Evolutionary conservation across 164 flowering plant species (phyloP).

Genomic region (Macadamia integrifolia): DNA sequence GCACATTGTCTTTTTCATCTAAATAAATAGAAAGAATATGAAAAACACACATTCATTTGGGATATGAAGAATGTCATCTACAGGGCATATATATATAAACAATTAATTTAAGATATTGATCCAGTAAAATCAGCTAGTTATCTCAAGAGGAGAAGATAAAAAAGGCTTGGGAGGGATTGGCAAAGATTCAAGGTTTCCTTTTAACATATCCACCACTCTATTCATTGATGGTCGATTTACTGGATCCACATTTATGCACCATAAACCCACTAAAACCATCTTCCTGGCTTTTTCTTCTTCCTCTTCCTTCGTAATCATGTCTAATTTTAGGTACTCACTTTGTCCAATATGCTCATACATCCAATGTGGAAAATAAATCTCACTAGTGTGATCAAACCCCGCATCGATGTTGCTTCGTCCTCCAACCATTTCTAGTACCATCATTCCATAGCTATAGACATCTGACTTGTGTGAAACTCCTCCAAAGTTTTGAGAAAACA

Average conservation of each 20-base stretch:
- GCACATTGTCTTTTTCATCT: too few species aligned
- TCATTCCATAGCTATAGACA: too few species aligned
- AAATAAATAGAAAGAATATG: too few species aligned
- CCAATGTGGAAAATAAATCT: slow-evolving; percentile 29
- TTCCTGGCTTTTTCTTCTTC: slow-evolving; percentile 22
- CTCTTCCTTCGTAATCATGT: slow-evolving; percentile 12
- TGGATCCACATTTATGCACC: slow-evolving; percentile 42
- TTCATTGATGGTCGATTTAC: slow-evolving; percentile 31
- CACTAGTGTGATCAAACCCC: too few species aligned
- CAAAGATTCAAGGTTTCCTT: slow-evolving; percentile 5
- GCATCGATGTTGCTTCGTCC: too few species aligned
- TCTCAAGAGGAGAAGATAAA: slow-evolving; percentile 20
- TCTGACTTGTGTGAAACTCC: too few species aligned
- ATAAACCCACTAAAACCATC: slow-evolving; percentile 39
- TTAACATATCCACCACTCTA: slow-evolving; percentile 38
- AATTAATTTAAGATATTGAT: too few species aligned
- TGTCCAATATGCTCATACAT: slow-evolving; percentile 28
- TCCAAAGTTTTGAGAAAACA: too few species aligned
- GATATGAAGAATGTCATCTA: too few species aligned
- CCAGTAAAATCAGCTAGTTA: not conserved
- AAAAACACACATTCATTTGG: too few species aligned
- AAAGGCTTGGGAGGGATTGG: slow-evolving; percentile 30
- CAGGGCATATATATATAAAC: too few species aligned
- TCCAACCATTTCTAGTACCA: too few species aligned
- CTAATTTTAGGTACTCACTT: slow-evolving; percentile 13